Conservation (phyloP, 768 basidiomycete species). For the Rhodotorula babjevae region DNA sequence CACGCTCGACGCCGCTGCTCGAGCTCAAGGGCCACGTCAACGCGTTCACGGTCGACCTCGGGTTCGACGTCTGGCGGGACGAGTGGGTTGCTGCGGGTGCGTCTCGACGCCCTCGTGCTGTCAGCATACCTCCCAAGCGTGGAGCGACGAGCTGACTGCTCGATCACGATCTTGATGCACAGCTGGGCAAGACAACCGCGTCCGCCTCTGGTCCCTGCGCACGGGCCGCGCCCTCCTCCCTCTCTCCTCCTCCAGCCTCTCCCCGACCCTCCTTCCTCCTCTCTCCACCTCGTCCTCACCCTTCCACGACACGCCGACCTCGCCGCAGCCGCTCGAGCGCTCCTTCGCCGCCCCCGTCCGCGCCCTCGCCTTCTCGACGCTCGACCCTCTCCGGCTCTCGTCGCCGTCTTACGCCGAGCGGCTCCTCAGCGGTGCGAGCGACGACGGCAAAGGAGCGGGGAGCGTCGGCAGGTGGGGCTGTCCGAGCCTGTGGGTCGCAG, state of each 20-base stretch:
- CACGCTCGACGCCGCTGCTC: neutral
- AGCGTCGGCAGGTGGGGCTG: neutral
- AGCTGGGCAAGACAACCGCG: conserved; percentile 22
- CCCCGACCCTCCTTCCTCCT: neutral
- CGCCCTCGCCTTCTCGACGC: conserved; percentile 23
- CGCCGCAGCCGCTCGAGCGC: neutral
- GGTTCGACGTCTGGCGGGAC: conserved; percentile 29
- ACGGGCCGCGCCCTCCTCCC: conserved; percentile 10
- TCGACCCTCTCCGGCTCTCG: neutral
- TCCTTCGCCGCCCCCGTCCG: conserved; percentile 8
- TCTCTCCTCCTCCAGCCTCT: neutral
- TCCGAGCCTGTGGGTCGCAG: conserved; percentile 24
- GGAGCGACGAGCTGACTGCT: too few species aligned
- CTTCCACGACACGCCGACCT: neutral
- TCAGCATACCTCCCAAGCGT: neutral
- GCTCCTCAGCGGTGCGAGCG: neutral
- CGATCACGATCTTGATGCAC: too few species aligned
- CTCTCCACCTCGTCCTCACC: neutral
- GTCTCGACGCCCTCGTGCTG: neutral
- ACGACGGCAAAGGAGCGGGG: too few species aligned
- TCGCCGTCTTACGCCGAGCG: neutral
- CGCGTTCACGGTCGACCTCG: conserved; percentile 14
- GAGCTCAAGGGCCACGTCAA: conserved; percentile 26
- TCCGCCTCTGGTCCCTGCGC: conserved; percentile 37
- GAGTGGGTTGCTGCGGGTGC: conserved; percentile 24